Evolutionary conservation across 176 grass and related monocot species (phyloP).

Genomic region (Aegilops sharonensis): DNA sequence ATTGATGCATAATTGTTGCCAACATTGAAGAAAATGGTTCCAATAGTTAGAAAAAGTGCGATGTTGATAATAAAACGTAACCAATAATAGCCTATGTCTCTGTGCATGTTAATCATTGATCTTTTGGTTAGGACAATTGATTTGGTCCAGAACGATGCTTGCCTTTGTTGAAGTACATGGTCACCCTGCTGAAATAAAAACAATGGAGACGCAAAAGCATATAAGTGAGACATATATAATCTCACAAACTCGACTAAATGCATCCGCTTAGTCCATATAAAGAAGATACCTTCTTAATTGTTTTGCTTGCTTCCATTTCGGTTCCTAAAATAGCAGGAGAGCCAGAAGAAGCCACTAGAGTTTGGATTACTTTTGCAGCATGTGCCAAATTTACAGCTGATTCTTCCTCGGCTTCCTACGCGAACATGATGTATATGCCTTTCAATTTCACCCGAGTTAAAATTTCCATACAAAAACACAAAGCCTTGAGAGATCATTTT

Average conservation of each 20-base stretch:
- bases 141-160: conserved; percentile 36
- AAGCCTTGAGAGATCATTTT: neutral
- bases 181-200: neutral
- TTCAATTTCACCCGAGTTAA: neutral
- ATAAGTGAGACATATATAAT: neutral
- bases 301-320: neutral
- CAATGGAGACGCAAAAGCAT: neutral
- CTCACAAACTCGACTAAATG: neutral
- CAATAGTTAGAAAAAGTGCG: conserved; percentile 41
- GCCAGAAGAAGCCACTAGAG: neutral
- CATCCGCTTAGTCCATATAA: neutral
- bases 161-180: conserved; percentile 17
- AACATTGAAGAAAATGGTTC: conserved; percentile 52
- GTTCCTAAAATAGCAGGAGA: neutral
- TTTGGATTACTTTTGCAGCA: conserved; percentile 13
- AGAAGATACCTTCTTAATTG: neutral
- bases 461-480: neutral
- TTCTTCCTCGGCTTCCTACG: conserved; percentile 19
- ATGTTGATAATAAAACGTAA: conserved; percentile 48
- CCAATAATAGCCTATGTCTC: conserved; percentile 64
- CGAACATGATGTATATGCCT: neutral
- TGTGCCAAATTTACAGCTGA: neutral
- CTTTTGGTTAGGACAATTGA: conserved; percentile 42
- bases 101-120: conserved; percentile 53
- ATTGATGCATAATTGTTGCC: conserved; percentile 46